Conservation (phyloP, 2,329 filamentous ascomycete species). For the Cryphonectria parasitica region DNA sequence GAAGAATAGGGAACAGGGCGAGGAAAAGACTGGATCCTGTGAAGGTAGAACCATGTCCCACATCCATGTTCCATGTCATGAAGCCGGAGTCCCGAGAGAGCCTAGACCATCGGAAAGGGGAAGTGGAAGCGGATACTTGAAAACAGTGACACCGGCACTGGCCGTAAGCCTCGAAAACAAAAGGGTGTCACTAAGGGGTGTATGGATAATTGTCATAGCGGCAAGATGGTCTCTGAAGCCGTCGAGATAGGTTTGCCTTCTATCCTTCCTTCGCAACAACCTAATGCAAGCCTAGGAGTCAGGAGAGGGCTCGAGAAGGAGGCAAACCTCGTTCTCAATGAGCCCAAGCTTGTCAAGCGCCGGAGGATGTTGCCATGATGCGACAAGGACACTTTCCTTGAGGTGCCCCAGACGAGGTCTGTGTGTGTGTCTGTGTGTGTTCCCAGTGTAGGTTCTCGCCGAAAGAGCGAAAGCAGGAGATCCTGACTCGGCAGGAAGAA, state of each 20-base stretch:
- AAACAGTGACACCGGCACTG: conserved; percentile 8
- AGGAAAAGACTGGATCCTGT: conserved; percentile 9
- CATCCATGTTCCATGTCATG: neutral
- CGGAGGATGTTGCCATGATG: neutral
- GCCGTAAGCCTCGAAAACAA: neutral
- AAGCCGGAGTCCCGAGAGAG: conserved; percentile 2
- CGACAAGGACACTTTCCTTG: neutral
- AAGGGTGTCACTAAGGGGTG: neutral
- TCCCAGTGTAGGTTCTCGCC: neutral
- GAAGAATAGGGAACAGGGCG: conserved; percentile 9
- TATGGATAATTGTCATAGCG: conserved; percentile 9
- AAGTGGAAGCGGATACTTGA: neutral
- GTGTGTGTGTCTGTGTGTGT: neutral
- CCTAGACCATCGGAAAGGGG: conserved; percentile 11
- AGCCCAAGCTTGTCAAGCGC: neutral
- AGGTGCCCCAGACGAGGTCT: neutral
- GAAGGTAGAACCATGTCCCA: neutral
- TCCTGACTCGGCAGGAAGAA: neutral
- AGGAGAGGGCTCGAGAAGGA: neutral
- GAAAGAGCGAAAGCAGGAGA: neutral
- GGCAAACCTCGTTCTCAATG: neutral
- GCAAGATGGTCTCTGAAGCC: neutral
- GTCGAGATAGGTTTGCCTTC: neutral
- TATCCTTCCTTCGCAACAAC: neutral
- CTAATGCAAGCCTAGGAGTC: conserved; percentile 5